Evolutionary conservation across 208 protist genomes (phyloP).

Genomic region (Acanthamoeba castellanii): DNA sequence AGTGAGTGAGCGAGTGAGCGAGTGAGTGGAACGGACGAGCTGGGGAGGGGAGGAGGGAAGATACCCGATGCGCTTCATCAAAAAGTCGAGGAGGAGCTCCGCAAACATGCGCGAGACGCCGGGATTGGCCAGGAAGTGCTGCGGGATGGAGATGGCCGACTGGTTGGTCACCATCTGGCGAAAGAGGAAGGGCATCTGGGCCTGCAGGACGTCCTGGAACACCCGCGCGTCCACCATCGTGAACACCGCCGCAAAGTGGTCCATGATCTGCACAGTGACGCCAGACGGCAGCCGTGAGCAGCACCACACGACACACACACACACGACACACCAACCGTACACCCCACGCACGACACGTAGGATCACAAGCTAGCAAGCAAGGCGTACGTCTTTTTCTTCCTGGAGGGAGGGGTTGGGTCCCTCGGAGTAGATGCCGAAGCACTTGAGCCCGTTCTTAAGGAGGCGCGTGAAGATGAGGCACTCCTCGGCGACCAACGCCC

Average conservation of each 20-base stretch:
- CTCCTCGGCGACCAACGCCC: conserved; percentile 77
- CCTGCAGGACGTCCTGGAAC: conserved; percentile 88
- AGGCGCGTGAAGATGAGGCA: conserved; percentile 82
- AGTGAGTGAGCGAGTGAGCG: no score
- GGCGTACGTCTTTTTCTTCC: conserved; percentile 83
- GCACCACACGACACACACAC: neutral
- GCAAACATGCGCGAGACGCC: conserved; percentile 85
- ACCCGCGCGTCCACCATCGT: conserved; percentile 86
- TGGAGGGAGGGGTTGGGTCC: conserved; percentile 22
- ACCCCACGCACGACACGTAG: neutral
- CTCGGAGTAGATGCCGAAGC: conserved; percentile 88
- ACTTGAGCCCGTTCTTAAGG: conserved; percentile 86
- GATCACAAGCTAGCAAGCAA: no score
- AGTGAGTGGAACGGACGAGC: no score
- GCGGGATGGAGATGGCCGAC: conserved; percentile 86
- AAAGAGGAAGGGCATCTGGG: conserved; percentile 87
- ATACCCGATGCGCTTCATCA: conserved; percentile 79
- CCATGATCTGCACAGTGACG: conserved; percentile 84
- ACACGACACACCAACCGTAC: neutral
- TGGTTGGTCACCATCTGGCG: conserved; percentile 84
- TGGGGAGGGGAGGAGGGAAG: neutral
- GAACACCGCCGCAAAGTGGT: conserved; percentile 90
- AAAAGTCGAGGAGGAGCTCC: conserved; percentile 88
- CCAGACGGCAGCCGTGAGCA: neutral
- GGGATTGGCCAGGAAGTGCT: conserved; percentile 89